These are phyloP conservation scores for Phytomonas serpens DNA, from an alignment of 208 protist genomes.

Conservation along the genomic window DNA sequence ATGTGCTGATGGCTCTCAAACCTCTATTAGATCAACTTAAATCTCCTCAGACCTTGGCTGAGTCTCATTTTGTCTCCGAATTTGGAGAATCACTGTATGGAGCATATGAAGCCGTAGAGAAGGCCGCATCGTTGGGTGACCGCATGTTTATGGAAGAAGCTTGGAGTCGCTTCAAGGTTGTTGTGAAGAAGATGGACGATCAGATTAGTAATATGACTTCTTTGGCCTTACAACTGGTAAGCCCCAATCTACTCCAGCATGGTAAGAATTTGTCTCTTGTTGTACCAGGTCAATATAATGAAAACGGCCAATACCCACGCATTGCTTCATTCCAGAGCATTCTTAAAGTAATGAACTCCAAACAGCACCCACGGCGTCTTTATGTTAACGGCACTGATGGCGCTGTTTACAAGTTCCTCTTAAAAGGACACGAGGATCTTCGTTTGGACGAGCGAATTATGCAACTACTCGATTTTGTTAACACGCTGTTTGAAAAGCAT, in stretches of 20 bases:
- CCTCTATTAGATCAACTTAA: slow-evolving; percentile 94
- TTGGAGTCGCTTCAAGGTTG: slow-evolving; percentile 94
- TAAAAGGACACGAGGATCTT: slow-evolving; percentile 98
- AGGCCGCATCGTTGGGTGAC: slow-evolving; percentile 54
- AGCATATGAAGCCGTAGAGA: slow-evolving; percentile 76
- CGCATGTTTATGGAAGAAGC: slow-evolving; percentile 92
- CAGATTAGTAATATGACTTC: slow-evolving; percentile 94
- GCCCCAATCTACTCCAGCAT: slow-evolving; percentile 67
- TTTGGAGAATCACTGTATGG: slow-evolving; percentile 61
- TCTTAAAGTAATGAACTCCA: slow-evolving; percentile 96
- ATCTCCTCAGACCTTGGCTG: slow-evolving; percentile 89
- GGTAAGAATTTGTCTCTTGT: slow-evolving; percentile 95
- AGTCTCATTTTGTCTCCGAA: slow-evolving; percentile 92
- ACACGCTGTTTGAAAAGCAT: slow-evolving; percentile 96
- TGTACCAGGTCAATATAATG: slow-evolving; percentile 96
- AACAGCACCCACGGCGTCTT: slow-evolving; percentile 98
- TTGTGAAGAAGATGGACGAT: slow-evolving; percentile 94
- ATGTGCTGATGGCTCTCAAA: slow-evolving; percentile 89
- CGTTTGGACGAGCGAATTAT: slow-evolving; percentile 99
- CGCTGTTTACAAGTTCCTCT: slow-evolving; percentile 95
- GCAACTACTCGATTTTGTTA: slow-evolving; percentile 99
- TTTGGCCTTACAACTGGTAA: slow-evolving; percentile 95
- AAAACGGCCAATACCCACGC: slow-evolving; percentile 58
- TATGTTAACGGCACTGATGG: slow-evolving; percentile 96
- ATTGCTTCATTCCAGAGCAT: slow-evolving; percentile 78